Percentiles rank a stretch among this genome's conserved stretches.
phyloP scores from a whole-genome alignment of 768 basidiomycete genomes.

The Lentinula aciculospora region DNA sequence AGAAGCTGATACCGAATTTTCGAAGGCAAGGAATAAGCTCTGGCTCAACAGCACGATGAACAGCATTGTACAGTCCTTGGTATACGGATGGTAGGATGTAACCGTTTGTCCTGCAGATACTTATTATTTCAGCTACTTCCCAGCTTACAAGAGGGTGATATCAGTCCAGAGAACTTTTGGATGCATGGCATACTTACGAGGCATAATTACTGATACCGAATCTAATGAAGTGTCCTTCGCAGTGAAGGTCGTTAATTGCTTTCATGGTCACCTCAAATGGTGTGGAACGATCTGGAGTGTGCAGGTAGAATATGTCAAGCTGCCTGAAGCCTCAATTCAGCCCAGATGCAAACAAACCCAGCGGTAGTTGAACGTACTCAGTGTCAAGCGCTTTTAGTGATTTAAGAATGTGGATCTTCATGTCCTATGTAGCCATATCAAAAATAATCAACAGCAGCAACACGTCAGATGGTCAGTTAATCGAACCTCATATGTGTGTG shows the following conservation, averaged over 20 bases:
- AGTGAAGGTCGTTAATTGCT: constrained; percentile 48
- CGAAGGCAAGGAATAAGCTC: constrained; percentile 52
- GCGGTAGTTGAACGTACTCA: constrained; percentile 30
- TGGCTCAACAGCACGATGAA: constrained; percentile 33
- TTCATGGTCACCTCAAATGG: constrained; percentile 52
- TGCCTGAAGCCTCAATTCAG: constrained; percentile 18
- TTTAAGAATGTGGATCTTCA: constrained; percentile 2
- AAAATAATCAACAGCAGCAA: background rate
- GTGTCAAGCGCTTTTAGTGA: constrained; percentile 42
- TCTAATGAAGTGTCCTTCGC: constrained; percentile 54
- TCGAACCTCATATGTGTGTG: background rate
- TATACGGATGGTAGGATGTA: constrained; percentile 46
- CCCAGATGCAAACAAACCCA: constrained; percentile 12
- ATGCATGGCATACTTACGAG: constrained; percentile 29
- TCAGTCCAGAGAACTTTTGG: background rate
- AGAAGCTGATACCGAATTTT: constrained; percentile 51
- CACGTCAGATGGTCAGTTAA: background rate
- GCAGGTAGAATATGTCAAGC: constrained; percentile 49
- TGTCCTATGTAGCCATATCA: background rate
- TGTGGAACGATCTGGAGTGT: constrained; percentile 53
- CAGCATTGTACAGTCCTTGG: constrained; percentile 46
- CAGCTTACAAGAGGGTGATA: constrained; percentile 25
- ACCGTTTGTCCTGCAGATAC: constrained; percentile 48
- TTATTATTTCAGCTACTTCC: constrained; percentile 59
- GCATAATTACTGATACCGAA: constrained; percentile 61